Conservation (phyloP, 352 stramenopile genomes). For the Globisporangium uncinulatum region DNA sequence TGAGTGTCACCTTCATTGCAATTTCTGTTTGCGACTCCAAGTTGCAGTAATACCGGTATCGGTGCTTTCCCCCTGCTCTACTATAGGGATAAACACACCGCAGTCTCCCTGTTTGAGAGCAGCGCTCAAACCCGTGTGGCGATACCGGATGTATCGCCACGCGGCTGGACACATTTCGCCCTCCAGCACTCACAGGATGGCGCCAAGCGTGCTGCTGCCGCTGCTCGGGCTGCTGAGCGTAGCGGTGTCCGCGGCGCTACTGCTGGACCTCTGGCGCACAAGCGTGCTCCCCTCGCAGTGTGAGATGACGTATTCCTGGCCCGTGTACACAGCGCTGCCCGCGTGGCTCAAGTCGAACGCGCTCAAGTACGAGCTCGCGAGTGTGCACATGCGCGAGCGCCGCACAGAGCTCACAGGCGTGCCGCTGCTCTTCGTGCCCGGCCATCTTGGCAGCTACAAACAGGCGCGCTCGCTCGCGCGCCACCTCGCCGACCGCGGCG, state of each 20-base stretch:
- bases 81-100: neutral
- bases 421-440: slow-evolving; percentile 78
- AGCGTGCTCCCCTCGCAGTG: slow-evolving; percentile 37
- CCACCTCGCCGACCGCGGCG: slow-evolving; percentile 48
- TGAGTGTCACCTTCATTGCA: slow-evolving; percentile 76
- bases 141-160: neutral
- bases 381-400: slow-evolving; percentile 59
- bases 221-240: slow-evolving; percentile 42
- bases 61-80: neutral
- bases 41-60: too few species aligned
- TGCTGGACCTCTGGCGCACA: slow-evolving; percentile 34
- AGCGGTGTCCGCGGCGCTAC: slow-evolving; percentile 22
- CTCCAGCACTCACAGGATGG: neutral
- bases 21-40: neutral
- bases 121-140: neutral
- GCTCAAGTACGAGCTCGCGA: slow-evolving; percentile 69
- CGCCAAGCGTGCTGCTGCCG: slow-evolving; percentile 31
- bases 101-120: neutral
- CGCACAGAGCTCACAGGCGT: slow-evolving; percentile 46
- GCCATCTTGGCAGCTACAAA: slow-evolving; percentile 82
- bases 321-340: slow-evolving; percentile 59
- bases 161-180: neutral
- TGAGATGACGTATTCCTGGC: slow-evolving; percentile 85
- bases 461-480: slow-evolving; percentile 71
- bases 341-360: slow-evolving; percentile 19